These are phyloP conservation scores for Akanthomyces muscarius DNA, from an alignment of 2,329 filamentous ascomycete species.

Conservation along the genomic window DNA sequence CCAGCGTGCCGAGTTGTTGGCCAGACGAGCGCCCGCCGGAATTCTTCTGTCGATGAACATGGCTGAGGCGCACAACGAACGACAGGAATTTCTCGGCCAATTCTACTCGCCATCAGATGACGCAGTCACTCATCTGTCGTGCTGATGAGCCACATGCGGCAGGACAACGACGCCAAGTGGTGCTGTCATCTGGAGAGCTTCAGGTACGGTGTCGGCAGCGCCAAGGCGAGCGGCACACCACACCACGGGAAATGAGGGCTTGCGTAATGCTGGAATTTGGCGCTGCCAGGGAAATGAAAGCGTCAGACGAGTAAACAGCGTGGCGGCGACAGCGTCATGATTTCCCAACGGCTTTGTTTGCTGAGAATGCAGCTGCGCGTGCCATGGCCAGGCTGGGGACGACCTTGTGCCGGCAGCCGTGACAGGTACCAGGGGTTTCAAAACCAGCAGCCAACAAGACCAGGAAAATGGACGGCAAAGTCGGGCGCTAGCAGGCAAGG, in stretches of 20 bases:
- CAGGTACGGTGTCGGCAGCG: background rate
- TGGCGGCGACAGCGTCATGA: too few species aligned
- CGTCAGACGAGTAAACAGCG: too few species aligned
- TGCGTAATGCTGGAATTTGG: slow-evolving; percentile 3
- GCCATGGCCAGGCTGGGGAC: too few species aligned
- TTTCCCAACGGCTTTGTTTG: too few species aligned
- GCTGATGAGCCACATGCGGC: background rate
- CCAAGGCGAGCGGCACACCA: background rate
- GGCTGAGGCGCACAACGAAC: background rate
- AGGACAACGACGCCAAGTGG: background rate
- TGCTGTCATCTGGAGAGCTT: background rate
- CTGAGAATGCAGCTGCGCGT: too few species aligned
- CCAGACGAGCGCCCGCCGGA: background rate
- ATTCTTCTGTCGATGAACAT: background rate
- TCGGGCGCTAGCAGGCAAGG: background rate
- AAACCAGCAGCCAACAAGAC: background rate
- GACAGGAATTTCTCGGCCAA: background rate
- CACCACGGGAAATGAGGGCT: background rate
- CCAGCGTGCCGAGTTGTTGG: background rate
- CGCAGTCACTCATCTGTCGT: background rate
- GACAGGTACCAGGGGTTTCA: background rate
- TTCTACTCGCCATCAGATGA: background rate
- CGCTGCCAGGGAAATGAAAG: background rate
- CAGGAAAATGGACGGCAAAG: background rate
- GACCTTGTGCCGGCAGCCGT: background rate